Evolutionary conservation across 257 asterid genomes (phyloP).

Genomic region (Fraxinus anomala): DNA sequence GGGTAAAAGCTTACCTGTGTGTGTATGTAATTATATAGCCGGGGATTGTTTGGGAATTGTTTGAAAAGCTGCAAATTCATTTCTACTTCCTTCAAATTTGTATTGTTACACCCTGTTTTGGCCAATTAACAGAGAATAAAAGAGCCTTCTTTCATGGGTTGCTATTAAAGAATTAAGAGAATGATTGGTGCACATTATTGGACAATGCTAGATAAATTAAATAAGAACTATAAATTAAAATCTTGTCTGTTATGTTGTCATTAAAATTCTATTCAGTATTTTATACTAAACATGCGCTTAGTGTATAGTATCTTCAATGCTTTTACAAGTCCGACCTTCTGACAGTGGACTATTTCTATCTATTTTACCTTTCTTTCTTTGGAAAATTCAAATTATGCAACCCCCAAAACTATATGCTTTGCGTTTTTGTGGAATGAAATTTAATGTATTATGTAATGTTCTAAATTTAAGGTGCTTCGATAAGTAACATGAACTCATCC

Average conservation of each 20-base stretch:
- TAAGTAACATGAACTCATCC: conserved; percentile 9
- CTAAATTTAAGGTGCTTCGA: background rate
- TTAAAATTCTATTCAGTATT: background rate
- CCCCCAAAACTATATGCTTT: background rate
- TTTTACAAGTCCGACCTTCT: background rate
- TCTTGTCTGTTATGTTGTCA: background rate
- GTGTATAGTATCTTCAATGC: background rate
- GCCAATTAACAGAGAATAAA: background rate
- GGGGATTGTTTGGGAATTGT: background rate
- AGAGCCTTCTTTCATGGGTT: background rate
- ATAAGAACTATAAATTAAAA: background rate
- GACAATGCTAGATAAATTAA: background rate
- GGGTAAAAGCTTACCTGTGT: background rate
- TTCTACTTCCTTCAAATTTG: background rate
- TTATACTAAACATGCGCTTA: too few relatives aligned
- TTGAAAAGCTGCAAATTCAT: background rate
- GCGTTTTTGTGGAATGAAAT: background rate
- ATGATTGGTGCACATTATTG: background rate
- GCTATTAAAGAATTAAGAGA: background rate
- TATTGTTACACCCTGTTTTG: background rate
- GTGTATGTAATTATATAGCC: background rate
- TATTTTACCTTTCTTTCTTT: background rate
- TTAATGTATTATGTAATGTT: background rate
- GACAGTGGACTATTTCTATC: background rate
- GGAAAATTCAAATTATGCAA: background rate